Evolutionary conservation across 176 grass and related monocot species (phyloP).

Genomic region (Eragrostis nindensis): DNA sequence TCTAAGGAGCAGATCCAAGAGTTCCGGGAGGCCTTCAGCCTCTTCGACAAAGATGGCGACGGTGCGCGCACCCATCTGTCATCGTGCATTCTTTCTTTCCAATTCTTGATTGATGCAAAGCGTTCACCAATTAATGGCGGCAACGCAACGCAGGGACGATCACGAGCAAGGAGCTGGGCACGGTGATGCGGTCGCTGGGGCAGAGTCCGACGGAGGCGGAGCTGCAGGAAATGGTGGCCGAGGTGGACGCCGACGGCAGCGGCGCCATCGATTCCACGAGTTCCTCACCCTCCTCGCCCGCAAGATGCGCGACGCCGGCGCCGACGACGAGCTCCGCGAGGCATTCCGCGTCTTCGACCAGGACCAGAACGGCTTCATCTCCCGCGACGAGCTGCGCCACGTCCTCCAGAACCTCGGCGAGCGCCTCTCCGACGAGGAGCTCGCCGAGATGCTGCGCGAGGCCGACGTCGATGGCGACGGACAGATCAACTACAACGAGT

Average conservation of each 20-base stretch:
- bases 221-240: constrained; percentile 59
- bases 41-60: constrained; percentile 65
- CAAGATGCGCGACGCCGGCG: constrained; percentile 52
- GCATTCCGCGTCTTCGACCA: constrained; percentile 85
- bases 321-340: constrained; percentile 68
- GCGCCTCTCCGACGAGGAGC: constrained; percentile 59
- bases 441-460: constrained; percentile 77
- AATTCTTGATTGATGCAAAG: not conserved
- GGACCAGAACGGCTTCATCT: constrained; percentile 87
- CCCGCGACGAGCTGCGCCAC: constrained; percentile 61
- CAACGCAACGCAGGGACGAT: constrained; percentile 48
- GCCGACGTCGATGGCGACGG: constrained; percentile 76
- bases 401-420: constrained; percentile 84
- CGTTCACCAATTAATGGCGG: not conserved
- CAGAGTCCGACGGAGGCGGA: constrained; percentile 70
- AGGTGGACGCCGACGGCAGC: constrained; percentile 59
- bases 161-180: constrained; percentile 64
- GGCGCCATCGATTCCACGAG: constrained; percentile 64
- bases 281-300: constrained; percentile 58
- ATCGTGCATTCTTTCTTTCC: no score
- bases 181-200: constrained; percentile 67
- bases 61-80: constrained; percentile 1
- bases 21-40: constrained; percentile 58
- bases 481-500: constrained; percentile 88
- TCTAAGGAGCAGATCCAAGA: constrained; percentile 53